These are phyloP conservation scores for Hygrocybe coccinea DNA, from an alignment of 768 basidiomycete species.

Conservation along the genomic window DNA sequence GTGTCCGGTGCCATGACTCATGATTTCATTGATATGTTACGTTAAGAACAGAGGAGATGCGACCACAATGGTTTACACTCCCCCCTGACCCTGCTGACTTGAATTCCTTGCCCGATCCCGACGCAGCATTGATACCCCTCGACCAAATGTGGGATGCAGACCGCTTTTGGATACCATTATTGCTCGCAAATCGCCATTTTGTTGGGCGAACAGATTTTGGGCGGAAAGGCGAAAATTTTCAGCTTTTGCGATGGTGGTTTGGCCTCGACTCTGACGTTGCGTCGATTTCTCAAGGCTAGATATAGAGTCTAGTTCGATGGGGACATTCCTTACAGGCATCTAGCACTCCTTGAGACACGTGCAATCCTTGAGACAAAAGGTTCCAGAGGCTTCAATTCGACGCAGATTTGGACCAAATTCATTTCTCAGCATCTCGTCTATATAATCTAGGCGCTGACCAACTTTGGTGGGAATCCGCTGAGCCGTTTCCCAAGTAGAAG, in stretches of 20 bases:
- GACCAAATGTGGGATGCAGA: conserved; percentile 61
- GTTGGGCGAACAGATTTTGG: conserved; percentile 44
- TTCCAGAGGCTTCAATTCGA: too few species aligned
- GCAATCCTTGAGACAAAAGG: too few species aligned
- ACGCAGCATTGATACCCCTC: conserved; percentile 51
- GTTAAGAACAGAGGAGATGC: conserved; percentile 81
- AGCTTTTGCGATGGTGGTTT: conserved; percentile 45
- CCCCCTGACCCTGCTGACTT: conserved; percentile 12
- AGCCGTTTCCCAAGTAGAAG: too few species aligned
- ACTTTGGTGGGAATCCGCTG: too few species aligned
- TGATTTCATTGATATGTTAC: background rate
- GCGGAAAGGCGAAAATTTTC: conserved; percentile 24
- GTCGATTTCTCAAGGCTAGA: too few species aligned
- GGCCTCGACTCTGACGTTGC: too few species aligned
- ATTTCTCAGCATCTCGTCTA: too few species aligned
- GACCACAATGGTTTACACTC: conserved; percentile 70
- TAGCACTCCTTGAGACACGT: too few species aligned
- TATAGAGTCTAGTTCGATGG: too few species aligned
- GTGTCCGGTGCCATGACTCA: background rate
- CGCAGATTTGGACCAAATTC: too few species aligned
- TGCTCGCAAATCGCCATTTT: conserved; percentile 41
- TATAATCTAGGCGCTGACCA: too few species aligned
- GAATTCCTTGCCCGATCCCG: background rate
- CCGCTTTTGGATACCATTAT: conserved; percentile 60
- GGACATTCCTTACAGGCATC: too few species aligned